These are phyloP conservation scores for Coemansia furcata DNA, from an alignment of 192 early-diverging fungal species.

Conservation along the genomic window DNA sequence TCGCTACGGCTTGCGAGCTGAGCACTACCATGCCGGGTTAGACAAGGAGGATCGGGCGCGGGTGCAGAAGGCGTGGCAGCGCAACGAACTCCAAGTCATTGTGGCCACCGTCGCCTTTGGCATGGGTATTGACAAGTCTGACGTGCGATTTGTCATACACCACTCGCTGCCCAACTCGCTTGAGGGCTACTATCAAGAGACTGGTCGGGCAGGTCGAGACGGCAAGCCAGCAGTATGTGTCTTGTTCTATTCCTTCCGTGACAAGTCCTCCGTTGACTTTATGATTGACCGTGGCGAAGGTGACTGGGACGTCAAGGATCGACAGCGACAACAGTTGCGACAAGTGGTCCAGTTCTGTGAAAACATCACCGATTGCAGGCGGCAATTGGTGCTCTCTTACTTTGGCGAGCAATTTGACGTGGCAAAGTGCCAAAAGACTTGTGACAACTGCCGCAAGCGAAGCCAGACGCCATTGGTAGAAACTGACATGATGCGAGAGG, in stretches of 20 bases:
- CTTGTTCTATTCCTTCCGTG: constrained; percentile 75
- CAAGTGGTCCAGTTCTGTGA: constrained; percentile 80
- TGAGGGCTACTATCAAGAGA: constrained; percentile 97
- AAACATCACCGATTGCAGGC: constrained; percentile 81
- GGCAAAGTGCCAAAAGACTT: constrained; percentile 67
- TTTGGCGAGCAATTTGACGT: constrained; percentile 83
- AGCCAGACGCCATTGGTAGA: constrained; percentile 17
- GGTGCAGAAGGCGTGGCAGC: constrained; percentile 84
- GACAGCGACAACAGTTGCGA: constrained; percentile 60
- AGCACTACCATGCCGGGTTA: constrained; percentile 88
- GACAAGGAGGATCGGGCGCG: constrained; percentile 70
- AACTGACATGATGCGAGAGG: constrained; percentile 57
- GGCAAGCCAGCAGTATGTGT: constrained; percentile 81
- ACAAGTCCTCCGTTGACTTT: constrained; percentile 69
- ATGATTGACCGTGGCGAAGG: constrained; percentile 87
- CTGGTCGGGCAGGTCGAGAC: constrained; percentile 93
- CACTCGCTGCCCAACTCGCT: constrained; percentile 84
- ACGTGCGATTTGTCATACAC: constrained; percentile 96
- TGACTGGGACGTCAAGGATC: constrained; percentile 77
- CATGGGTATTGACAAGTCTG: constrained; percentile 97
- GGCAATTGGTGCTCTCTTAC: constrained; percentile 84
- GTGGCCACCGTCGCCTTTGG: constrained; percentile 97
- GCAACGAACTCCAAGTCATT: constrained; percentile 72
- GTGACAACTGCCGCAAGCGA: constrained; percentile 81
- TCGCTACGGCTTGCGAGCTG: constrained; percentile 58